A percentile compares a stretch with the other conserved stretches of the same genome.
phyloP scores from a whole-genome alignment of 1,139 yeast genomes.

The Suhomyces guaymorum region DNA sequence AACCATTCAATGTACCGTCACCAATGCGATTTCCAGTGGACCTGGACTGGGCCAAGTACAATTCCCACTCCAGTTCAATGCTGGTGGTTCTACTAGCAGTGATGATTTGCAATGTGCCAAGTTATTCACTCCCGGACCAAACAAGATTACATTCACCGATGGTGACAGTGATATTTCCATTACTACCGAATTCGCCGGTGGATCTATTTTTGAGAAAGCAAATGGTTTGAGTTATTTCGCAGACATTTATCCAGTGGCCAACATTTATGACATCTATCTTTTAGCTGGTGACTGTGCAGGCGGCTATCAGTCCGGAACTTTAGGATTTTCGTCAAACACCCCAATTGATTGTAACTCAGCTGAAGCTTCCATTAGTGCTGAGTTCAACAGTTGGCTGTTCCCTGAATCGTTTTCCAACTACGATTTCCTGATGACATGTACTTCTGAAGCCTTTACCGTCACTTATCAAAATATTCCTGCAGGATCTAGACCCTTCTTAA shows the following conservation, averaged over 20 bases:
- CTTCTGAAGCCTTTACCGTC: conserved; percentile 6
- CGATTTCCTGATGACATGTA: not conserved
- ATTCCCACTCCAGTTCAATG: conserved; percentile 31
- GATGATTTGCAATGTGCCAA: conserved; percentile 25
- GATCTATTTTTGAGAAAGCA: conserved; percentile 8
- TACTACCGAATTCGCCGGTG: conserved; percentile 18
- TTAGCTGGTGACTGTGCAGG: conserved; percentile 26
- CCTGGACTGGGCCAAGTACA: conserved; percentile 24
- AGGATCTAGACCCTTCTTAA: conserved; percentile 34
- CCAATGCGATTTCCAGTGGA: conserved; percentile 14
- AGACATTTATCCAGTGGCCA: not conserved
- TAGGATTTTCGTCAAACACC: conserved; percentile 21
- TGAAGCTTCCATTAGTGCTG: conserved; percentile 24
- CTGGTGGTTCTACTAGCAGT: conserved; percentile 24
- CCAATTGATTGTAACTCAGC: conserved; percentile 26
- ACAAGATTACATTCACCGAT: conserved; percentile 30
- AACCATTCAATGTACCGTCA: conserved; percentile 26
- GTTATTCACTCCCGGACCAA: conserved; percentile 24
- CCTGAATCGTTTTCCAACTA: conserved; percentile 17
- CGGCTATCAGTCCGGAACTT: conserved; percentile 27
- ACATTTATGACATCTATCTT: conserved; percentile 17
- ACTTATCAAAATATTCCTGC: conserved; percentile 29
- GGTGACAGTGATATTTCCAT: conserved; percentile 24
- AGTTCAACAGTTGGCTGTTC: conserved; percentile 24
- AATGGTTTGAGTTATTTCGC: not conserved